phyloP scores from a whole-genome alignment of 208 protist species.

The Acanthamoeba triangularis region DNA sequence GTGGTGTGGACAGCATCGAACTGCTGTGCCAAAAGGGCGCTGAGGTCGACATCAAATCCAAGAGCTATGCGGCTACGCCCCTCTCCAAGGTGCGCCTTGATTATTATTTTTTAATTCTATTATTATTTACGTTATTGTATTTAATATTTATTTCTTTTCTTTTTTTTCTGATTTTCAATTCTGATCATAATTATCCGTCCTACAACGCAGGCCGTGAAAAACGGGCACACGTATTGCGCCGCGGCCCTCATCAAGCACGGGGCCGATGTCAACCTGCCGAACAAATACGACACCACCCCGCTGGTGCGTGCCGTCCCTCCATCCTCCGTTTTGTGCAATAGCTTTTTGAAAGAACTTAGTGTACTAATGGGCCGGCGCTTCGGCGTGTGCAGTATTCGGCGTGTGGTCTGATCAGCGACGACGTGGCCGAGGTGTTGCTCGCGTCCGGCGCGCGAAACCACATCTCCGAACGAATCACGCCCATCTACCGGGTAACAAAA shows the following conservation, averaged over 20 bases:
- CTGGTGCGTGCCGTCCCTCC: not conserved
- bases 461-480: not conserved
- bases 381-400: conserved; percentile 7
- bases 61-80: not conserved
- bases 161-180: not conserved
- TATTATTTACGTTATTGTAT: too few relatives aligned
- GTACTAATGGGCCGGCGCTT: not conserved
- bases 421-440: conserved; percentile 1
- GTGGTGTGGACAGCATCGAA: conserved; percentile 5
- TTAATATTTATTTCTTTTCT: too few relatives aligned
- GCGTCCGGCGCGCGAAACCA: not conserved
- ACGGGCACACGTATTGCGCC: not conserved
- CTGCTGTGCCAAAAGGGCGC: not conserved
- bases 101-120: too few relatives aligned
- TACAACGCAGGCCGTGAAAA: conserved; percentile 1
- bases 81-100: not conserved
- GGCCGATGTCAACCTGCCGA: conserved; percentile 24
- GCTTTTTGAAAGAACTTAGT: not conserved
- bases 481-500: not conserved
- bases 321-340: not conserved
- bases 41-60: conserved; percentile 34
- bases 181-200: not conserved
- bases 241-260: not conserved
- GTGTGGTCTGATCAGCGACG: not conserved
- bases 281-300: conserved; percentile 41